Base-by-base conservation (phyloP, 1,284 basidiomycete genomes). In the Marasmius sp. region DNA sequence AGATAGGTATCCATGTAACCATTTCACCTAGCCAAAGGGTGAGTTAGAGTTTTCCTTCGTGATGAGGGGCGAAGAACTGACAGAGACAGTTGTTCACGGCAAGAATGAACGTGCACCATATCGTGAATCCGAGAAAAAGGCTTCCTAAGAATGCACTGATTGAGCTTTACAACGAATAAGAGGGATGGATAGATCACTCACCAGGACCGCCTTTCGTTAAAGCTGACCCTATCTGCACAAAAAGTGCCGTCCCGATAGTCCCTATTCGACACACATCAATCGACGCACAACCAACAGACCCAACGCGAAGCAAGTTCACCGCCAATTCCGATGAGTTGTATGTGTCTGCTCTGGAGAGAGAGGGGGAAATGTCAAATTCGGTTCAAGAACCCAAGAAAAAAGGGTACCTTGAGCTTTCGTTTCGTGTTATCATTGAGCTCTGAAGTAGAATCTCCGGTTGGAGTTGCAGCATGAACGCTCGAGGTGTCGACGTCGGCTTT, bases 1-100 rank as follows among this genome's bases (percentile, higher is more conserved):
- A 77, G 61, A 82, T 77, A 6, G 81, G 81, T 37, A 82, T 81
- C 78, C 78, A 82, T 33, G 78, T 77, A 38, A 81, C 80, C 81
- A 82, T 81, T 67, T 82, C 81, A 56, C 78, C 80, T 82, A 37
- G 53, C 5, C 16, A 12, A 57, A 49, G 37, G 38, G 22, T 47
- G 14, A 18, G 18, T 37, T 14, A 34, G 20, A 45, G 22, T 37
- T 48, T 22, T 43, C 10, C 33, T 43, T 18, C 33, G 51, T 9
- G 34, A 50, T 53, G 18, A 50, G 49, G 11, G n/a, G n/a, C 38
- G 27, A 18, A 2, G 14, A 27, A 71, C 70, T 43, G 64, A 81
- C 80, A 73, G 2, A 81, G 69, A 60, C 80, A 82, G 53, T 79
- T 80, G 61, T 78, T 82, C 43, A 81, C 68, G 0, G 79, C 79